Evolutionary conservation across 352 stramenopile species (phyloP).

Genomic region (Phytophthora tubulina): DNA sequence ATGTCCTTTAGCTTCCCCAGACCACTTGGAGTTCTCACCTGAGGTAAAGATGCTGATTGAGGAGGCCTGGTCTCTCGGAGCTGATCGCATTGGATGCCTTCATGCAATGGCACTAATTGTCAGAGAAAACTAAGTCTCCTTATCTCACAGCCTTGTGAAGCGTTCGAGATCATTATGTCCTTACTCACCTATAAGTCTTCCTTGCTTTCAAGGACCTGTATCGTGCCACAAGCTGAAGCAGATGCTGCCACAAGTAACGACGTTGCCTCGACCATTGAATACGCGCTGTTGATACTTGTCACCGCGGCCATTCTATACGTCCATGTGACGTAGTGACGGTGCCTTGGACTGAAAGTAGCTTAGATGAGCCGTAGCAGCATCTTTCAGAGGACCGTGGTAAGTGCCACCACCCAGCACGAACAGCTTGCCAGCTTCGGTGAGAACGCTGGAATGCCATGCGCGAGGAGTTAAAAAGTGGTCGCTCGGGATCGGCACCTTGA

Average conservation of each 20-base stretch:
- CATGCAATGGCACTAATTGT: no score
- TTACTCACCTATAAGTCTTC: not conserved
- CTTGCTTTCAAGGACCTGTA: not conserved
- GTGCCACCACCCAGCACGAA: slow-evolving; percentile 73
- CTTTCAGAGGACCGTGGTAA: slow-evolving; percentile 62
- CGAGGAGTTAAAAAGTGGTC: slow-evolving; percentile 46
- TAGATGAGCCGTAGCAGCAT: slow-evolving; percentile 64
- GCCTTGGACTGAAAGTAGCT: slow-evolving; percentile 41
- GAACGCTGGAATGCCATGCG: slow-evolving; percentile 76
- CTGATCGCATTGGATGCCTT: no score
- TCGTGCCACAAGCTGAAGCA: no score
- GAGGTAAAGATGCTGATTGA: no score
- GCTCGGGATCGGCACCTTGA: slow-evolving; percentile 50
- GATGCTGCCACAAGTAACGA: no score
- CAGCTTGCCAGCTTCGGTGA: slow-evolving; percentile 43
- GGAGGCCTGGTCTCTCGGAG: no score
- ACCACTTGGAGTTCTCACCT: no score
- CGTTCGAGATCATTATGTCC: no score
- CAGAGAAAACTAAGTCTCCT: no score
- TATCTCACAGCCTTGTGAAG: no score
- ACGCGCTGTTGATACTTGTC: not conserved
- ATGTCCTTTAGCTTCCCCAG: no score
- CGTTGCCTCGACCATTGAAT: no score
- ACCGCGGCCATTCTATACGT: not conserved
- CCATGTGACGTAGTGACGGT: slow-evolving; percentile 1